Evolutionary conservation across 495 filamentous ascomycete species (phyloP), one percentile per base, ranked within the genome.

Genomic region (Aspergillus biplanus): DNA sequence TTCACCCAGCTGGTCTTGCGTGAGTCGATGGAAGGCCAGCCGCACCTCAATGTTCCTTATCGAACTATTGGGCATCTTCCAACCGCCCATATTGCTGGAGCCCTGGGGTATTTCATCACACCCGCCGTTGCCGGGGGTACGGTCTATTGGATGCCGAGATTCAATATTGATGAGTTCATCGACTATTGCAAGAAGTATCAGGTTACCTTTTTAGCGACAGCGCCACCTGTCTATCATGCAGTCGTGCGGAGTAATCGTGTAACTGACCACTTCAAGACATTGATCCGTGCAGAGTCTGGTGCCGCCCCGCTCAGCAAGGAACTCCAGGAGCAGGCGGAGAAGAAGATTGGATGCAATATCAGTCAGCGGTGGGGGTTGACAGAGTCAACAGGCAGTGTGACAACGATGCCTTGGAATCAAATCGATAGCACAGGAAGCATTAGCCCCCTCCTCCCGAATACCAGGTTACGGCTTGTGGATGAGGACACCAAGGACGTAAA

Each of bases 61-160:
- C 32, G 90, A 83, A 18, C 85, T 90, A 60, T 74, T 92, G 37
- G 91, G 88, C 9, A 93, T 94, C 72, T 95, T 87, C 74, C 92
- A 90, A 93, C 71, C 86, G 88, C 78, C 59, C 64, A 66, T 55
- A 62, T 65, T 52, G 42, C 67, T 1, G 56, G 56, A 6, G 48
- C 61, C n/a, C 58, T 65, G 53, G 62, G 65, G 12, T 61, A 64
- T 48, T 67, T 63, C 48, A 59, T 67, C 11, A 67, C 65, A 5
- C 61, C 65, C 0, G 65, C 61, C 7, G 61, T 67, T 12, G 65
- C 65, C 2, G 65, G 65, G 16, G 65, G 61, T 11, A 59, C 65
- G 6, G 65, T 67, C 3, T 67, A 67, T 44, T 67, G 61, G 65
- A 67, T 67, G 65, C 33, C 60, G 33, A 56, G 47, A 35, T 67